Evolutionary conservation across 768 basidiomycete species (phyloP), one percentile per base, ranked within the genome.

Genomic region (Xerocomellus intermedius): DNA sequence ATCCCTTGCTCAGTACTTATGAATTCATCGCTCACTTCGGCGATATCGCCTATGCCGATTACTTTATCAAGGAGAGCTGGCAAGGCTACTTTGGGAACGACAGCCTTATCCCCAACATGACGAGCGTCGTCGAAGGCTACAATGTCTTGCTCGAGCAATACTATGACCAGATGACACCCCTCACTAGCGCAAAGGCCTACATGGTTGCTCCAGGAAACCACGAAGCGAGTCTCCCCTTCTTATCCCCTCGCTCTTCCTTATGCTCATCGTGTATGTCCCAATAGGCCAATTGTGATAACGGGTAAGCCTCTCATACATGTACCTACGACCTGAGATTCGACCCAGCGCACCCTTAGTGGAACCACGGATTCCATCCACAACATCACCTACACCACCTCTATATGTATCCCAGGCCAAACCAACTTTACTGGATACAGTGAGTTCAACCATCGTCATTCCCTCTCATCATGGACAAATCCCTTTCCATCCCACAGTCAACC

Each of bases 61-160:
- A 69, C 53, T 67, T 68, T 19, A 64, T 68, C 42, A 60, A 57
- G 14, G 67, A 68, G 38, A 68, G 67, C n/a, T 68, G 67, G 67
- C 12, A 68, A 43, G 67, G 67, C 26, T 69, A 68, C 52, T 68
- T 68, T 41, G 67, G 67, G 5, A 69, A 62, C 21, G 14, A 64
- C 33, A 69, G 60, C 42, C 57, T 67, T 2, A 58, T 68, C 36
- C 63, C 60, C 0, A 68, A 68, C 30, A 46, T 50, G 56, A 69
- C 67, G 10, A 64, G 65, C 37, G 53, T 64, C 12, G 14, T 62
- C 7, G 55, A 69, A 0, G 64, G 67, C 17, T 68, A 67, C 33
- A 67, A 68, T 2, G 56, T 48, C 24, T 37, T 69, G 39, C 50
- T 64, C 9, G 67, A 62, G 24, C 67, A 69, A 32, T 68, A 52